phyloP scores from a whole-genome alignment of 2,329 filamentous ascomycete species.

The Talaromyces sp. region DNA sequence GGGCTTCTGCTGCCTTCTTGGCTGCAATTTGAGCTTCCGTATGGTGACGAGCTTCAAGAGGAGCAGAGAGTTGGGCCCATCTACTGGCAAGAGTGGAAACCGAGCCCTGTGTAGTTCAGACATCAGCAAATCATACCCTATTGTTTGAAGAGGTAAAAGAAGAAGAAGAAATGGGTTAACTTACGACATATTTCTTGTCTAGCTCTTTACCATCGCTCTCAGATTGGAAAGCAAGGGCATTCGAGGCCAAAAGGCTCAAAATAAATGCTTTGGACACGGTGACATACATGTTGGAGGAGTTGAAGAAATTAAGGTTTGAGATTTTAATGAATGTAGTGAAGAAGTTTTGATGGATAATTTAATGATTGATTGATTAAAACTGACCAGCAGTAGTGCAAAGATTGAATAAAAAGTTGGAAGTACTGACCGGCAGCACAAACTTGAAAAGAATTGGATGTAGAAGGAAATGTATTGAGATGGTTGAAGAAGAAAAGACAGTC shows the following conservation, averaged over 20 bases:
- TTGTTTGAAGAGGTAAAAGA: background rate
- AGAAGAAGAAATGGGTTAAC: background rate
- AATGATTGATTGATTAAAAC: background rate
- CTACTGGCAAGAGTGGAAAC: background rate
- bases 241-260: background rate
- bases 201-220: background rate
- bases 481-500: background rate
- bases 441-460: background rate
- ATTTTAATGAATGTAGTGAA: background rate
- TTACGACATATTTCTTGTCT: background rate
- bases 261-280: background rate
- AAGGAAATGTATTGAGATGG: background rate
- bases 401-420: background rate
- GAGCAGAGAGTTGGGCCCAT: background rate
- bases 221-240: background rate
- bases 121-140: background rate
- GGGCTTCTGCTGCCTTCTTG: background rate
- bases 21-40: constrained; percentile 1
- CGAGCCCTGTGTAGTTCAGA: background rate
- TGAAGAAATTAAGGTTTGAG: background rate
- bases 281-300: background rate
- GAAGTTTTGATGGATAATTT: background rate
- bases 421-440: background rate
- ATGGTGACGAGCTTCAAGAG: constrained; percentile 3
- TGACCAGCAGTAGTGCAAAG: background rate